Base-by-base conservation (phyloP, 805 yeast species). In the Zygosaccharomyces kombuchaensis region DNA sequence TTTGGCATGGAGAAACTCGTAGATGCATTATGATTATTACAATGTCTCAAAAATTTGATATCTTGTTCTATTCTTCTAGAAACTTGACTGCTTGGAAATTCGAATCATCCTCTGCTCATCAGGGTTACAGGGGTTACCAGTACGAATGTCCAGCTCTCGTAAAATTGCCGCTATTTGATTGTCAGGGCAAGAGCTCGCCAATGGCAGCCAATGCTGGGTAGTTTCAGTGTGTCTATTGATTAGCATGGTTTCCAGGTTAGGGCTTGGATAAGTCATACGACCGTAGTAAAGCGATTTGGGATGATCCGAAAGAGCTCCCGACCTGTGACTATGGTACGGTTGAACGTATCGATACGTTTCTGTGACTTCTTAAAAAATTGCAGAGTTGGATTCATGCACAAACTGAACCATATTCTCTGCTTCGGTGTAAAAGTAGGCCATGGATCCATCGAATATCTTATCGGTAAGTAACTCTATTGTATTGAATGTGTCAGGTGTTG, bases 191-290 rank as follows among this genome's bases (percentile, higher is more conserved):
- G 44, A 37, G 23, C 17, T 35, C 19, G 34, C 42, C 6, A 4
- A 31, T 13, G 23, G n/a, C n/a, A n/a, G n/a, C n/a, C n/a, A n/a
- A n/a, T n/a, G 47, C 58, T 87, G 96, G 1, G 86, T 72, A 21
- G 71, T 69, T 5, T 75, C 65, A 0, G 82, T 70, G 13, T 86
- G 57, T 45, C 87, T 69, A 51, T 84, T 78, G 34, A 88, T 78
- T 6, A 82, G 53, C 91, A 93, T 82, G 1, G 96, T 96, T 63
- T 91, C 98, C 2, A 93, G 67, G 6, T 84, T 82, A 13, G 87
- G 81, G 1, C 87, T 85, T 0, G 99, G 98, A 50, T 91, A 81
- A 58, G 83, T 86, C 81, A 93, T 77, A 51, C 91, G 73, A 1
- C 98, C 98, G 63, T 87, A 91, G 27, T 84, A 65, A 12, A 91